Base-by-base conservation (phyloP, 2,329 filamentous ascomycete species). In the Epichloe uncinata region DNA sequence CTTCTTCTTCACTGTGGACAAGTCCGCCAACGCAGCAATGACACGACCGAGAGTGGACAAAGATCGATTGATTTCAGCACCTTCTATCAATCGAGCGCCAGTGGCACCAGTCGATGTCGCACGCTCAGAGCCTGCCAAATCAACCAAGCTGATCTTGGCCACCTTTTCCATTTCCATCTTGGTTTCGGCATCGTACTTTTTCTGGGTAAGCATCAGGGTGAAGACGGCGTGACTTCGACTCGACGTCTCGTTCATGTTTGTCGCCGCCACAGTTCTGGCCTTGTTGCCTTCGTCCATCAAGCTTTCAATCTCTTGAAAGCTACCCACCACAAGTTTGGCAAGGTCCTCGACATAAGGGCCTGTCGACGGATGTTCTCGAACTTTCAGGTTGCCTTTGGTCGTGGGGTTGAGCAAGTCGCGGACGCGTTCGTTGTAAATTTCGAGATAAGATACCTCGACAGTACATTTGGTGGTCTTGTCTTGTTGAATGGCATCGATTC, bases 241-340 rank as follows among this genome's bases (percentile, higher is more conserved):
- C 53, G 89, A 96, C 0, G 94, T 98, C 69, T 97, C 93, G 74
- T 98, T 98, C 93, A 98, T 98, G 77, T 97, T 98, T 38, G 93
- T 98, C 7, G 93, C 93, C 3, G 93, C 93, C 38, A 98, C 93
- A 0, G 93, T 98, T 73, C 93, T 79, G 35, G 93, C 93, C 70
- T 98, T 98, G 74, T 98, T 98, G 61, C 93, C 93, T 69, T 97
- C 91, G 63, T 98, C 93, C 93, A 98, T 98, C 60, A 98, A 72
- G 63, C 96, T 84, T 62, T 98, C 93, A 57, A 98, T 97, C 64
- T 98, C 94, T 49, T 84, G 77, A 64, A 98, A 97, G 53, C 88
- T 91, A 58, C 88, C 81, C 40, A 98, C 93, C 1, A 93, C 87
- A 52, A 98, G 72, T 66, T 98, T 97, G 54, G 94, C 90, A 60